phyloP scores from a whole-genome alignment of 768 basidiomycete genomes.

The Phylloporus arenicola region DNA sequence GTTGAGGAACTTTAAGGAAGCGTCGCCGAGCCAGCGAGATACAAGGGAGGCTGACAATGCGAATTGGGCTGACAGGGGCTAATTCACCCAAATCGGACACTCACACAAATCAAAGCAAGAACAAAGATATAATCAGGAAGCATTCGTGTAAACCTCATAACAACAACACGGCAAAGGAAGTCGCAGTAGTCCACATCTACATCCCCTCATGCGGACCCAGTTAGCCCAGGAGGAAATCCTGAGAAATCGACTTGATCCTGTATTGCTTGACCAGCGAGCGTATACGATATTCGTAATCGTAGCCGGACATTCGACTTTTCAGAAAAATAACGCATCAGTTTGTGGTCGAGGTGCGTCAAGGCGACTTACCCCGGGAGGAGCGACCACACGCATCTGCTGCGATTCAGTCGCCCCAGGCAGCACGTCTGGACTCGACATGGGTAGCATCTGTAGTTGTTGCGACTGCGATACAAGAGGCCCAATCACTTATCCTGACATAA shows the following conservation, averaged over 20 bases:
- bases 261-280: conserved; percentile 57
- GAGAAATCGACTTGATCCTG: conserved; percentile 95
- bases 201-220: conserved; percentile 35
- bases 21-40: neutral
- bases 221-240: conserved; percentile 77
- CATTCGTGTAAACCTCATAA: conserved; percentile 21
- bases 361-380: conserved; percentile 72
- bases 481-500: neutral
- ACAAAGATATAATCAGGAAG: neutral
- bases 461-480: conserved; percentile 46
- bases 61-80: conserved; percentile 19
- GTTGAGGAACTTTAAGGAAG: neutral
- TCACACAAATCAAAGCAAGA: neutral
- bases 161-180: conserved; percentile 1
- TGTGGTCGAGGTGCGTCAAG: neutral
- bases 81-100: conserved; percentile 5
- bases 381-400: conserved; percentile 90
- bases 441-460: conserved; percentile 95
- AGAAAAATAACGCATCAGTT: conserved; percentile 4
- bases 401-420: conserved; percentile 78
- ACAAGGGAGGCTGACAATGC: conserved; percentile 17
- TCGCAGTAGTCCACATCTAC: conserved; percentile 14
- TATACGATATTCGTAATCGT: conserved; percentile 78
- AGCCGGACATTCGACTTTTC: conserved; percentile 74
- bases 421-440: conserved; percentile 86